phyloP scores from a whole-genome alignment of 2,329 filamentous ascomycete genomes.

The Epichloe festucae region DNA sequence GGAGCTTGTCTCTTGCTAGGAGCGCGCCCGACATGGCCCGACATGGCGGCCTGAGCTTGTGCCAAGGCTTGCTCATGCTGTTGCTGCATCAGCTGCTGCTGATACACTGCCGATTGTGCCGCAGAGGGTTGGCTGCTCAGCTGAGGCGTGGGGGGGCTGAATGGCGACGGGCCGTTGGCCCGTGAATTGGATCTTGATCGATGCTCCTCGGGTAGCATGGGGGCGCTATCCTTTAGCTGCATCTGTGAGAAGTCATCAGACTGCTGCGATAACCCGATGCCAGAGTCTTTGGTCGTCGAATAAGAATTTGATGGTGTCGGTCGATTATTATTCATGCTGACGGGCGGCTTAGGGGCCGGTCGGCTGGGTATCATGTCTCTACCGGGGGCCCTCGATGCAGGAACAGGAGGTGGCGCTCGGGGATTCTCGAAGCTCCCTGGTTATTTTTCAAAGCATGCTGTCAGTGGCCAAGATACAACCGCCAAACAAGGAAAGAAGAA shows the following conservation, averaged over 20 bases:
- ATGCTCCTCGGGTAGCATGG: conserved; percentile 54
- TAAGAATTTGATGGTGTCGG: conserved; percentile 38
- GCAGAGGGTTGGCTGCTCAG: conserved; percentile 13
- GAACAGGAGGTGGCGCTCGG: conserved; percentile 80
- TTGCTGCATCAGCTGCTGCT: conserved; percentile 57
- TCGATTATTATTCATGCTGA: conserved; percentile 43
- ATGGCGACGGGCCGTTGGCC: conserved; percentile 39
- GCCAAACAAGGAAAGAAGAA: not conserved
- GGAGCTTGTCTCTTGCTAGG: conserved; percentile 55
- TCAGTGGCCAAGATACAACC: not conserved
- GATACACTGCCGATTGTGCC: conserved; percentile 36
- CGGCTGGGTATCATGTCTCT: conserved; percentile 61
- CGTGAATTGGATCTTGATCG: conserved; percentile 55
- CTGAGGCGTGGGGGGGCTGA: conserved; percentile 30
- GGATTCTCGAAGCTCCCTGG: conserved; percentile 91
- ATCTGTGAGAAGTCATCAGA: conserved; percentile 39
- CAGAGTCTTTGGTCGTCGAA: conserved; percentile 43
- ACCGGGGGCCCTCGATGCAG: conserved; percentile 34
- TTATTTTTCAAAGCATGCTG: not conserved
- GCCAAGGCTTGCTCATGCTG: conserved; percentile 79
- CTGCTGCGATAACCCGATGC: conserved; percentile 46
- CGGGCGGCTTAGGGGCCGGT: conserved; percentile 78
- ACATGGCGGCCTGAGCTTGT: conserved; percentile 65
- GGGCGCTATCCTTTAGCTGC: conserved; percentile 39
- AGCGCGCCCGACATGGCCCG: conserved; percentile 55